phyloP scores from a whole-genome alignment of 805 yeast species.

The Nakazawaea holstii region DNA sequence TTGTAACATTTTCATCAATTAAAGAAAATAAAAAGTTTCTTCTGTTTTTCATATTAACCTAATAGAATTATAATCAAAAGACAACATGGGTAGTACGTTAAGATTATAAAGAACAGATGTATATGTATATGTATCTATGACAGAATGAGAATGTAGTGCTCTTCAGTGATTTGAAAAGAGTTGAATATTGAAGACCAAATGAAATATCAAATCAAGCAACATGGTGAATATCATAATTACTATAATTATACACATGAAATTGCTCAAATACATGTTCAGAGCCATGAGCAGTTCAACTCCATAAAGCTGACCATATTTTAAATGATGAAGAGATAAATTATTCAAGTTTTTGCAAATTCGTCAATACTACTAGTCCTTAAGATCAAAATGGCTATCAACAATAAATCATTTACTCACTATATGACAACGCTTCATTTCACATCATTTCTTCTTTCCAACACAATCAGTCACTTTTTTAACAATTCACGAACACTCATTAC shows the following conservation, averaged over 20 bases:
- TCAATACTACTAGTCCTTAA: too few relatives aligned
- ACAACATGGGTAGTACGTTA: slow-evolving; percentile 74
- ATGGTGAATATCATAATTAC: neutral
- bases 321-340: slow-evolving; percentile 16
- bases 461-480: slow-evolving; percentile 5
- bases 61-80: slow-evolving; percentile 21
- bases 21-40: slow-evolving; percentile 13
- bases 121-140: neutral
- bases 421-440: too few relatives aligned
- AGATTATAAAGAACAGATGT: slow-evolving; percentile 10
- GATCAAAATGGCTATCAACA: too few relatives aligned
- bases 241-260: neutral
- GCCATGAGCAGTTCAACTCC: too few relatives aligned
- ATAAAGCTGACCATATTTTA: too few relatives aligned
- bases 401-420: too few relatives aligned
- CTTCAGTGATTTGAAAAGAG: neutral
- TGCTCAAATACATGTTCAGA: too few relatives aligned
- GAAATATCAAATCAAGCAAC: neutral
- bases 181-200: neutral
- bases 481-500: slow-evolving; percentile 12
- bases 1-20: neutral
- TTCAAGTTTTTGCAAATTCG: slow-evolving; percentile 21
- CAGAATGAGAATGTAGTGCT: neutral
- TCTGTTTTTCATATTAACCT: slow-evolving; percentile 13
- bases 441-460: too few relatives aligned